Base-by-base conservation (phyloP, 2,329 filamentous ascomycete genomes). In the Fusarium hostae region DNA sequence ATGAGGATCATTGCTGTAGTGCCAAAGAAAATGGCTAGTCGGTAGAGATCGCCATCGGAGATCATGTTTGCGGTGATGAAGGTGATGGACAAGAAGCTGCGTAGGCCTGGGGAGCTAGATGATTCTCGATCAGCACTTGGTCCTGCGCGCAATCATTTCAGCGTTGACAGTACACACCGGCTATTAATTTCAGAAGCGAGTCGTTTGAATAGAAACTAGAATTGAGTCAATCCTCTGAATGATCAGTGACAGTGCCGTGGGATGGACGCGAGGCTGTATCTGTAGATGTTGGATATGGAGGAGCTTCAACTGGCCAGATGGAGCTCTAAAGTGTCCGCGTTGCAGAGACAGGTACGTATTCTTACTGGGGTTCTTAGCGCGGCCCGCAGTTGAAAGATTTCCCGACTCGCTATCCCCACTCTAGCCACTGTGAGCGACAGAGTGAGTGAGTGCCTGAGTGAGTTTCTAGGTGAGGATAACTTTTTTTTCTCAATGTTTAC, bases 11-110 rank as follows among this genome's bases (percentile, higher is more conserved):
- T 95, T 71, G 95, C 90, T 43, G 91, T 89, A 60, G 91, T 92
- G 84, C 96, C 96, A 66, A 99, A 92, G 81, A 98, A 95, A 81
- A 98, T 91, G 81, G 96, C 95, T 34, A 99, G 89, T 70, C 89
- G 89, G 87, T 98, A 98, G 77, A 99, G 91, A 74, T 96, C 91
- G 81, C 88, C 86, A 89, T 99, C 96, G 81, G 95, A 92, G 81
- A 99, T 98, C 96, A 99, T 99, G 52, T 78, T 93, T 85, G 78
- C 66, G 68, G 47, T 56, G 41, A 59, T 48, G 60, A 52, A 56
- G 58, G 39, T 30, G 22, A 56, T 58, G 52, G 37, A 40, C 34
- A 48, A 61, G 50, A 40, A 59, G 63, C 24, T 44, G 47, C 41
- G 45, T 63, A 51, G 41, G 20, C 52, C 40, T 41, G 56, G 41